Evolutionary conservation across 805 yeast species (phyloP).

Genomic region (Scheffersomyces lignosus): DNA sequence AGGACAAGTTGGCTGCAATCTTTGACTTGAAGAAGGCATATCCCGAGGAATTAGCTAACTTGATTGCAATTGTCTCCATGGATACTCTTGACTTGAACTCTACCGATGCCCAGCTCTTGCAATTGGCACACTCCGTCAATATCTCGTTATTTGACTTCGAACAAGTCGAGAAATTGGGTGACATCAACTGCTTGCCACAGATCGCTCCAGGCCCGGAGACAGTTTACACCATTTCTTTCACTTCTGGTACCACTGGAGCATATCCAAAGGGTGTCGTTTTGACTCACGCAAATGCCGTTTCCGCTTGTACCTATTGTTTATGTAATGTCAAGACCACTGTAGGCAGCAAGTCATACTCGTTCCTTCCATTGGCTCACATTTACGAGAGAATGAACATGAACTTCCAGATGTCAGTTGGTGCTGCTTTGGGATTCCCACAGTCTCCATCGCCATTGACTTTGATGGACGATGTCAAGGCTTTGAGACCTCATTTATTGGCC

Average conservation of each 20-base stretch:
- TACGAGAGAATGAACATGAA: constrained; percentile 17
- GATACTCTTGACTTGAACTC: constrained; percentile 17
- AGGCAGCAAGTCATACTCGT: constrained; percentile 13
- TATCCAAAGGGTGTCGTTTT: constrained; percentile 74
- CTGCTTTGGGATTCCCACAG: constrained; percentile 30
- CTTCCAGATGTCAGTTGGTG: constrained; percentile 13
- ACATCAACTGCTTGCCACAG: constrained; percentile 30
- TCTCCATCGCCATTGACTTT: constrained; percentile 27
- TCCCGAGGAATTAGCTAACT: constrained; percentile 24
- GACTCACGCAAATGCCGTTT: constrained; percentile 19
- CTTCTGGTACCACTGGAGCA: constrained; percentile 71
- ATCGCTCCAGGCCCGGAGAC: constrained; percentile 34
- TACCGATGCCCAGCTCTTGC: constrained; percentile 10
- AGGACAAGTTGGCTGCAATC: constrained; percentile 28
- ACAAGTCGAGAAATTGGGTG: constrained; percentile 34
- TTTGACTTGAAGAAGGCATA: constrained; percentile 26
- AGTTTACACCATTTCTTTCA: constrained; percentile 42
- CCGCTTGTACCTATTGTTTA: constrained; percentile 12
- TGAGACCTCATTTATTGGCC: constrained; percentile 28
- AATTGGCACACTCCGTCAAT: constrained; percentile 15
- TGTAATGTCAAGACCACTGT: constrained; percentile 8
- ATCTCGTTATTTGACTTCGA: constrained; percentile 24
- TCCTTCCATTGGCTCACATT: constrained; percentile 28
- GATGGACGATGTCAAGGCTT: constrained; percentile 28
- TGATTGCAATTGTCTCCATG: constrained; percentile 39